These are phyloP conservation scores for Nemania serpens DNA, from an alignment of 2,329 filamentous ascomycete species.

Conservation along the genomic window DNA sequence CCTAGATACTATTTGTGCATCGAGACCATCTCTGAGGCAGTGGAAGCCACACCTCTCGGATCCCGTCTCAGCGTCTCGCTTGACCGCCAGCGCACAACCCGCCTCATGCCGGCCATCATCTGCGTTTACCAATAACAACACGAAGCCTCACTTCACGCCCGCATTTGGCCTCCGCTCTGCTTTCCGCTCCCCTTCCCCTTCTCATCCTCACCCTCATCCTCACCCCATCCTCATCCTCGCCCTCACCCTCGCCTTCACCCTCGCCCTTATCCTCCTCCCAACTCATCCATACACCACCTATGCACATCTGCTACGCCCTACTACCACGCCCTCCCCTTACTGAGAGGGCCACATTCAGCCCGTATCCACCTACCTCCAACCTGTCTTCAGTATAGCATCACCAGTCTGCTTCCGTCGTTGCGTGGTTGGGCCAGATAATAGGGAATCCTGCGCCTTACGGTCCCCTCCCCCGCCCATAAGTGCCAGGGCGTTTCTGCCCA, in stretches of 20 bases:
- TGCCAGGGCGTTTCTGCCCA: conserved; percentile 13
- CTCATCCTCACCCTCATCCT: conserved; percentile 17
- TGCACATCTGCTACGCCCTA: too few species aligned
- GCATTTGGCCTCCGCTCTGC: conserved; percentile 15
- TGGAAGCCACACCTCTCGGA: conserved; percentile 21
- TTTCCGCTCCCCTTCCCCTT: conserved; percentile 6
- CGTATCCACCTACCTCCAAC: conserved; percentile 29
- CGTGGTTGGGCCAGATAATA: conserved; percentile 13
- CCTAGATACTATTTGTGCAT: background rate
- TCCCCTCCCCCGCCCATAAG: conserved; percentile 25
- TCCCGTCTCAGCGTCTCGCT: conserved; percentile 4
- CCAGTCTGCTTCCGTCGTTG: conserved; percentile 24
- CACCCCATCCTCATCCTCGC: background rate
- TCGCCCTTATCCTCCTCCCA: background rate
- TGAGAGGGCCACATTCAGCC: conserved; percentile 31
- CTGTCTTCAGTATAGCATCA: conserved; percentile 32
- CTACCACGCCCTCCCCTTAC: background rate
- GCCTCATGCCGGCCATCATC: conserved; percentile 28
- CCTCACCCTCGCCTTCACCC: background rate
- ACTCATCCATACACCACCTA: background rate
- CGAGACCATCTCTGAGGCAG: conserved; percentile 1
- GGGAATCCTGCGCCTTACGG: conserved; percentile 17
- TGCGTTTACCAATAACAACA: conserved; percentile 25
- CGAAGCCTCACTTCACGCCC: conserved; percentile 34
- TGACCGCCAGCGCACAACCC: conserved; percentile 28